Evolutionary conservation across 2,329 filamentous ascomycete genomes (phyloP).

Genomic region (Cadophora luteo-olivacea): DNA sequence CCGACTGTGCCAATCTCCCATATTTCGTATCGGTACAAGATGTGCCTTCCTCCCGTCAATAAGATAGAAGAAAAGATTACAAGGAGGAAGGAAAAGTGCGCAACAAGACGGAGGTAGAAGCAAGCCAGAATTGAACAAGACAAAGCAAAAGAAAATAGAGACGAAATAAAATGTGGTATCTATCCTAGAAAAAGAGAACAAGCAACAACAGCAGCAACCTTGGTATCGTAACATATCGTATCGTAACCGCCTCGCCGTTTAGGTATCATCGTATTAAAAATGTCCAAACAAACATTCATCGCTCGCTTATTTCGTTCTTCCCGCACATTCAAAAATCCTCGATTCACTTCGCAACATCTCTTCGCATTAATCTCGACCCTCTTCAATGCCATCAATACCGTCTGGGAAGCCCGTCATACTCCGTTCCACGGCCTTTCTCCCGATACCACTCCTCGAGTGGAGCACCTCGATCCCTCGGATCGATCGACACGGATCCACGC

Average conservation of each 20-base stretch:
- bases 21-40: conserved; percentile 2
- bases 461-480: conserved; percentile 32
- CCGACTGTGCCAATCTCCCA: background rate
- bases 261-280: background rate
- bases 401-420: conserved; percentile 25
- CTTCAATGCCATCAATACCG: conserved; percentile 20
- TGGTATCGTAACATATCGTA: conserved; percentile 15
- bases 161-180: conserved; percentile 5
- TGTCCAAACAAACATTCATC: conserved; percentile 2
- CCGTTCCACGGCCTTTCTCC: conserved; percentile 26
- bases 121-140: too few relatives aligned
- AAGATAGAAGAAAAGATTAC: background rate
- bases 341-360: background rate
- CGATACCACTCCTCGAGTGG: conserved; percentile 37
- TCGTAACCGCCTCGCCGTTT: conserved; percentile 2
- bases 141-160: background rate
- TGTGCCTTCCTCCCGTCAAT: background rate
- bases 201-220: background rate
- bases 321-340: background rate
- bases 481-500: conserved; percentile 27
- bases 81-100: background rate
- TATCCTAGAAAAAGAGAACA: background rate
- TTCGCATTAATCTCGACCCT: background rate
- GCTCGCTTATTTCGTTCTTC: background rate
- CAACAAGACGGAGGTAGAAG: background rate